Evolutionary conservation across 2,329 filamentous ascomycete genomes (phyloP).

Genomic region (Aureobasidium lini): DNA sequence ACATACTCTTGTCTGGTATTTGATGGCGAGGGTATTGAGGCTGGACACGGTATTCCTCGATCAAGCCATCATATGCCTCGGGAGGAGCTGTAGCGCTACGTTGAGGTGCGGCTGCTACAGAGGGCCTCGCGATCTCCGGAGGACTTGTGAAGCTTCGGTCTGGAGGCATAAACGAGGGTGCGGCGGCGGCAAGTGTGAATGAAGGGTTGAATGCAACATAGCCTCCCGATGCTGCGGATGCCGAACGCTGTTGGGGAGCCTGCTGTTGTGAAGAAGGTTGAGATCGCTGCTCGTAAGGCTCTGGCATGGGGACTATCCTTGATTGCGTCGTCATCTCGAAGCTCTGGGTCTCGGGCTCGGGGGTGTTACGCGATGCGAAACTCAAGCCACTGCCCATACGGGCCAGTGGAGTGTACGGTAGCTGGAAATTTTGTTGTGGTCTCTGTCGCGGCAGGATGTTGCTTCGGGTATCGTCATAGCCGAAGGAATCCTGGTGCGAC

Average conservation of each 20-base stretch:
- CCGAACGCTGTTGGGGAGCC: neutral
- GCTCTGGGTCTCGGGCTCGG: conserved; percentile 18
- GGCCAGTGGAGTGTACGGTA: conserved; percentile 16
- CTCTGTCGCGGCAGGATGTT: neutral
- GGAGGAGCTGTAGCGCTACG: conserved; percentile 15
- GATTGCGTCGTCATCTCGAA: conserved; percentile 27
- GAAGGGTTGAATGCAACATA: conserved; percentile 29
- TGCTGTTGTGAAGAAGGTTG: conserved; percentile 11
- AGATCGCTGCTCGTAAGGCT: conserved; percentile 13
- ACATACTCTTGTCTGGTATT: neutral
- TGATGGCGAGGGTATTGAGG: neutral
- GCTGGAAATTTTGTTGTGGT: conserved; percentile 10
- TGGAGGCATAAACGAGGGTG: neutral
- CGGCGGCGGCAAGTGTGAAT: conserved; percentile 5
- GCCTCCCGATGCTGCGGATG: conserved; percentile 15
- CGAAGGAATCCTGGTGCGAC: neutral
- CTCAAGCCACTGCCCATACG: neutral
- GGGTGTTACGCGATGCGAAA: conserved; percentile 11
- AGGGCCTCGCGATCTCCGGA: conserved; percentile 3
- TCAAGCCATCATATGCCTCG: neutral
- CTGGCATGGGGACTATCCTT: neutral
- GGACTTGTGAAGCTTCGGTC: conserved; percentile 14
- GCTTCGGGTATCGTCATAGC: neutral
- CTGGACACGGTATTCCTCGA: neutral
- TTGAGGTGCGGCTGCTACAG: neutral